Conservation (phyloP, 768 basidiomycete species). For the Trametes cingulata region DNA sequence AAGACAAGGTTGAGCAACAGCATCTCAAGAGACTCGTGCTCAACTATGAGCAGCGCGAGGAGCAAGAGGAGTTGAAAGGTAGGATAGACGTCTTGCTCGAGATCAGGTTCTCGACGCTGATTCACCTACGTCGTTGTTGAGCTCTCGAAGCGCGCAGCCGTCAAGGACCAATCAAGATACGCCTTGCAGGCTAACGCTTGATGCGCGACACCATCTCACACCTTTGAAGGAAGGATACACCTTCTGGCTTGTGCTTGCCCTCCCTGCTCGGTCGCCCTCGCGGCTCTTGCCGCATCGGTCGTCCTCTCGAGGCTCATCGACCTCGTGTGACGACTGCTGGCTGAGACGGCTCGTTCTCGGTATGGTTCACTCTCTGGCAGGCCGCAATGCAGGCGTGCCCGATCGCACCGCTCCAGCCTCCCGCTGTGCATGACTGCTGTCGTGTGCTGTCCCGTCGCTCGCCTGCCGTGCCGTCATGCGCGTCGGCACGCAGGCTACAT, state of each 20-base stretch:
- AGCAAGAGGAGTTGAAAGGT: conserved; percentile 83
- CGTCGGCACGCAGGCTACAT: no score
- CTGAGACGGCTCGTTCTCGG: conserved; percentile 19
- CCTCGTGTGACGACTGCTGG: conserved; percentile 16
- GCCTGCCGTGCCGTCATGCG: no score
- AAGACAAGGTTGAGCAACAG: conserved; percentile 95
- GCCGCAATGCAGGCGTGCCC: conserved; percentile 11
- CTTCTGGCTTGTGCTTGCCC: conserved; percentile 22
- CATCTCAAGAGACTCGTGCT: conserved; percentile 94
- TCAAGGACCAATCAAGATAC: conserved; percentile 71
- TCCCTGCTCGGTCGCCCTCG: conserved; percentile 4
- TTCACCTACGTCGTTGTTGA: conserved; percentile 28
- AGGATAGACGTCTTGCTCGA: neutral
- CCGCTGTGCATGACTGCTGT: neutral
- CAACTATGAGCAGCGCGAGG: conserved; percentile 87
- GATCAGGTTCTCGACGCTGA: neutral
- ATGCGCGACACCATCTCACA: neutral
- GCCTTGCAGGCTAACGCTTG: conserved; percentile 60
- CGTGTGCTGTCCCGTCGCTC: neutral
- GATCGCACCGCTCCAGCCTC: neutral
- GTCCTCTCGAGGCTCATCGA: conserved; percentile 1
- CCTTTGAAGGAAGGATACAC: conserved; percentile 7
- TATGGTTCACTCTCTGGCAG: conserved; percentile 17
- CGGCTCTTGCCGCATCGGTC: neutral
- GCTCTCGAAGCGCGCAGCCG: conserved; percentile 73